These are phyloP conservation scores for Malus sylvestris DNA, from an alignment of 306 rosid genomes.

Conservation along the genomic window DNA sequence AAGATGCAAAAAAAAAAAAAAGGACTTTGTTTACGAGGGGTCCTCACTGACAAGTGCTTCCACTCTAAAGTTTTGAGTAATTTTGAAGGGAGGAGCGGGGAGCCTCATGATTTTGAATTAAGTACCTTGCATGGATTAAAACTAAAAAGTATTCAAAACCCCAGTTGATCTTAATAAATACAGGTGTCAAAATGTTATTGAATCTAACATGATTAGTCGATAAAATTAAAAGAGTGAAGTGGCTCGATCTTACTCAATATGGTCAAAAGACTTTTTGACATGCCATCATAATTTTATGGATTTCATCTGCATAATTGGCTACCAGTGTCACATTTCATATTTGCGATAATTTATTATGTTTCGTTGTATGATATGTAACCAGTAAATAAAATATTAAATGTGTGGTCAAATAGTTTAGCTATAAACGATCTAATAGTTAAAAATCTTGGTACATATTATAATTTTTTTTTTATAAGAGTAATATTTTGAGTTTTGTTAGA, in stretches of 20 bases:
- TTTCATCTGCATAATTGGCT: not conserved
- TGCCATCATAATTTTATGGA: not conserved
- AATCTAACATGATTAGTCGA: not conserved
- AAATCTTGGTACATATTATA: too few species aligned
- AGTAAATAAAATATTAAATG: too few species aligned
- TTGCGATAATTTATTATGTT: too few species aligned
- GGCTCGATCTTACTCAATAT: not conserved
- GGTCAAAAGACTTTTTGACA: not conserved
- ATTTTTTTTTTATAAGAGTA: too few species aligned
- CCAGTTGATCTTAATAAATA: not conserved
- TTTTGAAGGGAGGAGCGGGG: slow-evolving; percentile 25
- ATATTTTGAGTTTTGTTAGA: too few species aligned
- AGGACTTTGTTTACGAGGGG: slow-evolving; percentile 35
- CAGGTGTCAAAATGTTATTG: not conserved
- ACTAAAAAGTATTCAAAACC: not conserved
- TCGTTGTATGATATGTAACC: too few species aligned
- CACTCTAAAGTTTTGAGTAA: slow-evolving; percentile 23
- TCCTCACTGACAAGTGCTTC: slow-evolving; percentile 33
- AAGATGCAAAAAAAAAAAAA: not conserved
- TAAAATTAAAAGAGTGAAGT: not conserved
- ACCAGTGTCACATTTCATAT: too few species aligned
- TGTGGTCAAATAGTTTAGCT: too few species aligned
- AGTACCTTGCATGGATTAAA: slow-evolving; percentile 3
- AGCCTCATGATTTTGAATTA: slow-evolving; percentile 14
- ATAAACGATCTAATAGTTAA: too few species aligned